These are phyloP conservation scores for Calonectria pseudoreteaudii DNA, from an alignment of 2,329 filamentous ascomycete species.

Conservation along the genomic window DNA sequence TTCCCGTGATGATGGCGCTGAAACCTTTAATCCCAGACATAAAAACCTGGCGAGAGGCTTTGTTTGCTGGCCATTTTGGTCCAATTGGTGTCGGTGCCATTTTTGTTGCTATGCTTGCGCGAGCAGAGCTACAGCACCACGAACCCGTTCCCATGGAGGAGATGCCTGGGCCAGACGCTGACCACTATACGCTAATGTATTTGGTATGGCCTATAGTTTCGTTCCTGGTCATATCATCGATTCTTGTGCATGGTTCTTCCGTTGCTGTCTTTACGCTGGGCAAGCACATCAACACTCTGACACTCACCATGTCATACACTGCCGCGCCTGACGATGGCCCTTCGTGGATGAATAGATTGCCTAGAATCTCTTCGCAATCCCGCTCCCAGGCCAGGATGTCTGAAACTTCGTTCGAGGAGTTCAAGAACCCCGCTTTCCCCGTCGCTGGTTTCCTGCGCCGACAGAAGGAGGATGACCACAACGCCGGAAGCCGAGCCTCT, in stretches of 20 bases:
- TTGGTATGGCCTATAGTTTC: conserved; percentile 96
- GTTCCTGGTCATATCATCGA: conserved; percentile 94
- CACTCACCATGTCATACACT: conserved; percentile 96
- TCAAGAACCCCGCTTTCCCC: conserved; percentile 70
- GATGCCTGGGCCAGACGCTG: conserved; percentile 65
- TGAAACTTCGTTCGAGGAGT: conserved; percentile 76
- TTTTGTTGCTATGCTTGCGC: conserved; percentile 91
- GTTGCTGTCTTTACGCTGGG: conserved; percentile 97
- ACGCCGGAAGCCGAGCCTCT: conserved; percentile 66
- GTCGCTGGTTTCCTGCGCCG: conserved; percentile 84
- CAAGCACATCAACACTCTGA: conserved; percentile 97
- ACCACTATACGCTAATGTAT: conserved; percentile 78
- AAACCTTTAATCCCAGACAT: conserved; percentile 96
- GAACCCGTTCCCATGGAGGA: conserved; percentile 78
- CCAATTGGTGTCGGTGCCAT: conserved; percentile 98
- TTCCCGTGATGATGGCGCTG: conserved; percentile 91
- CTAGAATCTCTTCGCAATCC: conserved; percentile 73
- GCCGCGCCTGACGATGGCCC: conserved; percentile 88
- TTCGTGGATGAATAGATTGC: conserved; percentile 94
- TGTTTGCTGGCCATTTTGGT: conserved; percentile 97
- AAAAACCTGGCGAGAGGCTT: conserved; percentile 96
- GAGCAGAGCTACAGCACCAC: conserved; percentile 87
- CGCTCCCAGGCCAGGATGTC: conserved; percentile 91
- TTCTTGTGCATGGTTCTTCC: conserved; percentile 96
- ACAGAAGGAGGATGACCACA: conserved; percentile 79